phyloP scores from a whole-genome alignment of 140 eudicot genomes.

The Anethum foeniculum region DNA sequence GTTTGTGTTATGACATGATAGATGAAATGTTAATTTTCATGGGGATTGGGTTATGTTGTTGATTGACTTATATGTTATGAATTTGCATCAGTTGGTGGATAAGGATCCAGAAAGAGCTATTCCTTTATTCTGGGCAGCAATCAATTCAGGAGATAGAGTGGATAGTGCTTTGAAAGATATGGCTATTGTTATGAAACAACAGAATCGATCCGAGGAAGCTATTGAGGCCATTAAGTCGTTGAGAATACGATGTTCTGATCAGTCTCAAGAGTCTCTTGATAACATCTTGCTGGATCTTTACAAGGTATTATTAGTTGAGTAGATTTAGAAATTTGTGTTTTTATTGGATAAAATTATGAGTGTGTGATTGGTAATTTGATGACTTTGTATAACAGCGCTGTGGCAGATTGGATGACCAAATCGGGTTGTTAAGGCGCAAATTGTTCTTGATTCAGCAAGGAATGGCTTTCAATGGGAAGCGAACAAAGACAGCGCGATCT shows the following conservation, averaged over 20 bases:
- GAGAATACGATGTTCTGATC: conserved; percentile 81
- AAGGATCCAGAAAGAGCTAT: conserved; percentile 99
- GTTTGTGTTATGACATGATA: not conserved
- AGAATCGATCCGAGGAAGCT: conserved; percentile 95
- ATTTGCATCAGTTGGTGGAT: conserved; percentile 63
- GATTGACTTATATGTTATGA: not conserved
- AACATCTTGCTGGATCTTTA: conserved; percentile 91
- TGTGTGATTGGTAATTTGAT: not conserved
- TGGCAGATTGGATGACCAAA: conserved; percentile 97
- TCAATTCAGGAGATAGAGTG: conserved; percentile 94
- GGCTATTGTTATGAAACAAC: conserved; percentile 99
- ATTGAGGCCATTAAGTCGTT: conserved; percentile 90
- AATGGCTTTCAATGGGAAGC: conserved; percentile 92
- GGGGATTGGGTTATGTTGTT: not conserved
- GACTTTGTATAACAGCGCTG: conserved; percentile 59
- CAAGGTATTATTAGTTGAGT: conserved; percentile 35
- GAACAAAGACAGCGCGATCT: conserved; percentile 95
- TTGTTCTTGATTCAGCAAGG: conserved; percentile 94
- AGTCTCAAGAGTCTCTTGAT: conserved; percentile 94
- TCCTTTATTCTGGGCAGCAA: conserved; percentile 99
- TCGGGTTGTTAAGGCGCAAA: conserved; percentile 73
- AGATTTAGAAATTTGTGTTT: not conserved
- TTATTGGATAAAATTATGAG: not conserved
- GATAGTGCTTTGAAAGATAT: conserved; percentile 98
- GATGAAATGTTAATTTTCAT: not conserved